Percentiles rank a stretch among this genome's conserved stretches.
phyloP scores from a whole-genome alignment of 2,329 filamentous ascomycete species.

The Pseudogymnoascus sp. region DNA sequence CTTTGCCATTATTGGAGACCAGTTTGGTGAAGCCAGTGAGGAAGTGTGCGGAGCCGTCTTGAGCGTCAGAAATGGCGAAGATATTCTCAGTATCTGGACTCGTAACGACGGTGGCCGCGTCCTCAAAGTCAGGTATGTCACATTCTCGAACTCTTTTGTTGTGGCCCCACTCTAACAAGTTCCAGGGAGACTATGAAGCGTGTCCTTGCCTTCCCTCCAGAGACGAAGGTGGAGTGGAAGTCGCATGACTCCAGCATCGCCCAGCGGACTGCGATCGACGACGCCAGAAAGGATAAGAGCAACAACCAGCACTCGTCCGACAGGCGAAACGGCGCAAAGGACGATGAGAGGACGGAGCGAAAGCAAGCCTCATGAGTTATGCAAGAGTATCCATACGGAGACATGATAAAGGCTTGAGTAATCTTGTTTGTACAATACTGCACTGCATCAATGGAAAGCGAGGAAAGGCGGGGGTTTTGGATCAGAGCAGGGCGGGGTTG shows the following conservation, averaged over 20 bases:
- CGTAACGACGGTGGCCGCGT: slow-evolving; percentile 87
- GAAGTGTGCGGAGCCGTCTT: slow-evolving; percentile 93
- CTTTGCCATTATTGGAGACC: slow-evolving; percentile 83
- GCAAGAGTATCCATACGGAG: slow-evolving; percentile 4
- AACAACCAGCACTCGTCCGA: slow-evolving; percentile 32
- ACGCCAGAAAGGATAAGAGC: slow-evolving; percentile 79
- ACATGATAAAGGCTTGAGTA: slow-evolving; percentile 8
- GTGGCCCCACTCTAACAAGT: slow-evolving; percentile 14
- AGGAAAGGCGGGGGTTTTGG: slow-evolving; percentile 8
- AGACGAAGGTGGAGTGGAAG: slow-evolving; percentile 91
- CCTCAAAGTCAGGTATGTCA: slow-evolving; percentile 81
- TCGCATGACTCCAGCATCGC: slow-evolving; percentile 94
- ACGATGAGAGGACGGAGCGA: slow-evolving; percentile 11
- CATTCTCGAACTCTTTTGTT: background rate
- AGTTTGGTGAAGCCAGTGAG: slow-evolving; percentile 85
- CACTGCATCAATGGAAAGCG: slow-evolving; percentile 10
- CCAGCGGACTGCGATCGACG: slow-evolving; percentile 81
- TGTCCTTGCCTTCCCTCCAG: slow-evolving; percentile 72
- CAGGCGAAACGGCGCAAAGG: slow-evolving; percentile 22
- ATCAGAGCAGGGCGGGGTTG: slow-evolving; percentile 3
- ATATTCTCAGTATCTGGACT: slow-evolving; percentile 97
- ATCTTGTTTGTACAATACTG: slow-evolving; percentile 10
- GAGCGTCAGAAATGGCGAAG: slow-evolving; percentile 89
- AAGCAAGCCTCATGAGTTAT: slow-evolving; percentile 10
- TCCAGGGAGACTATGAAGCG: slow-evolving; percentile 81